Conservation (phyloP, 495 filamentous ascomycete genomes). For the Rhizodiscina lignyota region DNA sequence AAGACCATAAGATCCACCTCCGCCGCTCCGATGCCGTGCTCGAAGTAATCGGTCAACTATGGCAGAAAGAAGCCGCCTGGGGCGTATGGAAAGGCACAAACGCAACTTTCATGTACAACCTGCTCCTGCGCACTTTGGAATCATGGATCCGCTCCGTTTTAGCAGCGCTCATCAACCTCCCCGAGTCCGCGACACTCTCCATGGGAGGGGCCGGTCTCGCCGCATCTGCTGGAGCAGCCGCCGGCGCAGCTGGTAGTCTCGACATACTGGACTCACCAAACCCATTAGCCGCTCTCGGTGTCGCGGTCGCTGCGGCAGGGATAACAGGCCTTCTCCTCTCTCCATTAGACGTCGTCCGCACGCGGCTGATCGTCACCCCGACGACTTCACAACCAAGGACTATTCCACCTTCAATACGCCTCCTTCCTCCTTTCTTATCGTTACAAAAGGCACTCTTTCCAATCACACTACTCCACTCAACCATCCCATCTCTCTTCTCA, state of each 20-base stretch:
- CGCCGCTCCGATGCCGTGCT: constrained; percentile 56
- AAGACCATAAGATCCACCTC: constrained; percentile 40
- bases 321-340: constrained; percentile 63
- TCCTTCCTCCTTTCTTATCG: constrained; percentile 52
- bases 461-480: constrained; percentile 72
- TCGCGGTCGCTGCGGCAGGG: constrained; percentile 71
- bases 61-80: constrained; percentile 76
- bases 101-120: constrained; percentile 71
- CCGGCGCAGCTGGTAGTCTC: constrained; percentile 12
- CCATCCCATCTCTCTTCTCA: constrained; percentile 63
- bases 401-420: constrained; percentile 53
- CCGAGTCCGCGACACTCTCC: constrained; percentile 47
- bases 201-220: background rate
- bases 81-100: constrained; percentile 93
- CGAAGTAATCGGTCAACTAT: constrained; percentile 67
- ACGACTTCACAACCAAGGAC: constrained; percentile 54
- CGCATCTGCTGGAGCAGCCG: constrained; percentile 1
- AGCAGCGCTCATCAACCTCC: constrained; percentile 66
- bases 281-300: constrained; percentile 52
- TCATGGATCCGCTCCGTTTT: constrained; percentile 73
- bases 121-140: constrained; percentile 71
- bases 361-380: constrained; percentile 70
- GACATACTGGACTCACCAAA: constrained; percentile 56
- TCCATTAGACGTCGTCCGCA: constrained; percentile 80
- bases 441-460: constrained; percentile 54